phyloP scores from a whole-genome alignment of 2,329 filamentous ascomycete genomes.

The Arthrobotrys conoides region DNA sequence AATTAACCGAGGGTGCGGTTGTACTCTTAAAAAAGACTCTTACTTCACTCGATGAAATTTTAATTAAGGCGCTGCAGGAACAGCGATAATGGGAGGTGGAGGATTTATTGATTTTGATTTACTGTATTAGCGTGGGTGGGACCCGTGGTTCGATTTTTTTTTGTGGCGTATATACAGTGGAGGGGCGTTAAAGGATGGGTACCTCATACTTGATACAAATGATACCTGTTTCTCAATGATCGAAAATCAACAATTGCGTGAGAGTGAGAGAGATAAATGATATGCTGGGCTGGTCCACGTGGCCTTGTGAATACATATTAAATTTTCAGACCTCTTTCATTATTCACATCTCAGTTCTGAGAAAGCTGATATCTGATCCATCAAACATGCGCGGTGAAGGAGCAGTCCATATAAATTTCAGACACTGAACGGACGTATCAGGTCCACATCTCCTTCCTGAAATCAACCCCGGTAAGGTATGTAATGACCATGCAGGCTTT shows the following conservation, averaged over 20 bases:
- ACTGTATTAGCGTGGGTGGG: conserved; percentile 32
- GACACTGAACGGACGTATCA: conserved; percentile 24
- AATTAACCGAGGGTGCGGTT: conserved; percentile 70
- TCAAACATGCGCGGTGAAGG: conserved; percentile 15
- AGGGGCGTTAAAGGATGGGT: conserved; percentile 57
- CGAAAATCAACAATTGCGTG: conserved; percentile 13
- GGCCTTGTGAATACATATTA: conserved; percentile 14
- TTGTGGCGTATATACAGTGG: conserved; percentile 33
- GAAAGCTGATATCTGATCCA: conserved; percentile 20
- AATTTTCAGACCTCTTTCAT: not conserved
- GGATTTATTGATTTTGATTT: conserved; percentile 8
- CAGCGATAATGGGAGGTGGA: conserved; percentile 5
- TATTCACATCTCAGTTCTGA: not conserved
- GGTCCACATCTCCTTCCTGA: conserved; percentile 33
- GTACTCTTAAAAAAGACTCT: conserved; percentile 67
- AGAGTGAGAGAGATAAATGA: conserved; percentile 17
- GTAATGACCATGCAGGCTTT: conserved; percentile 46
- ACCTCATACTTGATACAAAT: not conserved
- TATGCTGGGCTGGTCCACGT: conserved; percentile 34
- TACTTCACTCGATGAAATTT: conserved; percentile 40
- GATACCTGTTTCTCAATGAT: conserved; percentile 24
- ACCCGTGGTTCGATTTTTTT: conserved; percentile 45
- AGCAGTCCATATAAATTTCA: conserved; percentile 1
- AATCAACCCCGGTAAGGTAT: conserved; percentile 23
- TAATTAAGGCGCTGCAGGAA: conserved; percentile 12